Conservation (phyloP, 345 rosid genomes). For the Cardamine chenopodiifolia region DNA sequence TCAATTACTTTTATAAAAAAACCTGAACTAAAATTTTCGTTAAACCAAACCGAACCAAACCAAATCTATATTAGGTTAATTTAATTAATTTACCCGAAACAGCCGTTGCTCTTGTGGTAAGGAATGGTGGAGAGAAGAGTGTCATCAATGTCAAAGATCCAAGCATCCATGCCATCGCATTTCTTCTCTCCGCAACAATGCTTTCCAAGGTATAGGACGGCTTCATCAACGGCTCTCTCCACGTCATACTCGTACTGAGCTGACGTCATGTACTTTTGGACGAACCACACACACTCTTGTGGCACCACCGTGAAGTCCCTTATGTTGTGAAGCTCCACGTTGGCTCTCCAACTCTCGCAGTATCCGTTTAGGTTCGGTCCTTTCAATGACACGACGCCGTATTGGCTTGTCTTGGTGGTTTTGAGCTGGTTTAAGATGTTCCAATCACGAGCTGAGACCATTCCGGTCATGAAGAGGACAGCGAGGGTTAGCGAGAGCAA, state of each 20-base stretch:
- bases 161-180: constrained; percentile 70
- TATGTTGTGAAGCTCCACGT: constrained; percentile 76
- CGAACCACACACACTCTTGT: constrained; percentile 56
- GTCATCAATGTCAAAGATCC: constrained; percentile 78
- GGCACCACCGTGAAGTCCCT: constrained; percentile 65
- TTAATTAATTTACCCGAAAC: constrained; percentile 55
- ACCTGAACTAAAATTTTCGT: neutral
- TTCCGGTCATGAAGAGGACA: constrained; percentile 42
- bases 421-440: constrained; percentile 57
- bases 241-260: constrained; percentile 63
- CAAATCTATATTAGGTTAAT: neutral
- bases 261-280: constrained; percentile 65
- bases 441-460: constrained; percentile 61
- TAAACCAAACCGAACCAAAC: neutral
- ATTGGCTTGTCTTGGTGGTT: constrained; percentile 10
- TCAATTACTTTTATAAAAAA: neutral
- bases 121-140: constrained; percentile 81
- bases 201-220: constrained; percentile 52
- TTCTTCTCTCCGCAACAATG: constrained; percentile 45
- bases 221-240: constrained; percentile 56
- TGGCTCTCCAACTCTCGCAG: constrained; percentile 81
- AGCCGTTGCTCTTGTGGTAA: constrained; percentile 63
- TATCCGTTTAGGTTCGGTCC: constrained; percentile 50
- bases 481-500: constrained; percentile 40
- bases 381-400: constrained; percentile 3